Base-by-base conservation (phyloP, 148 eudicot genomes). In the Spergularia marina region DNA sequence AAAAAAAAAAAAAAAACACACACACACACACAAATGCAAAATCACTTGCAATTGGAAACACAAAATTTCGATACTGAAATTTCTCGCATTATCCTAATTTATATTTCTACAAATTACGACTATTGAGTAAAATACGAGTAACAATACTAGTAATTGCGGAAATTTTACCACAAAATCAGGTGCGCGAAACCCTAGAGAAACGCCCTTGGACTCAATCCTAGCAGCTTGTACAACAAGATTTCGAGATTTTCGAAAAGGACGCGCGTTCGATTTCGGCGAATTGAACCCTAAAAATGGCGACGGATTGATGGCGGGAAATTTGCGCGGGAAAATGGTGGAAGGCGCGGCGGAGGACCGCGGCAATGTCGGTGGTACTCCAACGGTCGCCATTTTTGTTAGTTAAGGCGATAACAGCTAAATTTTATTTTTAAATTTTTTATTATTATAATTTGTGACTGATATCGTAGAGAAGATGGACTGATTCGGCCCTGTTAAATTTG, bases 201-300 rank as follows among this genome's bases (percentile, higher is more conserved):
- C 90, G 7, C 84, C 84, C 51, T 83, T 75, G 76, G 98, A 94
- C 84, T 87, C 97, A 10, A 81, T 82, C 74, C 97, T 85, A 0
- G 98, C 90, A 12, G 97, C 94, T 79, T 79, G 83, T 30, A 88
- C 77, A 14, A 76, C 73, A 8, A 93, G 76, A 44, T 81, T 78
- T 60, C 66, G 77, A 16, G 73, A 16, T 15, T 57, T 52, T 13
- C 36, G 73, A 64, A 51, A 23, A 25, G 23, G 7, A 10, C 23
- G 60, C 10, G 61, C 8, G 21, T 47, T 77, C 30, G 63, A 58
- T 62, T 74, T 79, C n/a, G 21, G 78, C 44, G 56, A 51, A 30
- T 47, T 51, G 23, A 72, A 65, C 72, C 77, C 61, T 53, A 73
- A 44, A 12, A 62, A 74, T 71, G 83, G 74, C 47, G 82, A 76